These are phyloP conservation scores for Plectranthus barbatus DNA, from an alignment of 257 asterid genomes.

Conservation along the genomic window DNA sequence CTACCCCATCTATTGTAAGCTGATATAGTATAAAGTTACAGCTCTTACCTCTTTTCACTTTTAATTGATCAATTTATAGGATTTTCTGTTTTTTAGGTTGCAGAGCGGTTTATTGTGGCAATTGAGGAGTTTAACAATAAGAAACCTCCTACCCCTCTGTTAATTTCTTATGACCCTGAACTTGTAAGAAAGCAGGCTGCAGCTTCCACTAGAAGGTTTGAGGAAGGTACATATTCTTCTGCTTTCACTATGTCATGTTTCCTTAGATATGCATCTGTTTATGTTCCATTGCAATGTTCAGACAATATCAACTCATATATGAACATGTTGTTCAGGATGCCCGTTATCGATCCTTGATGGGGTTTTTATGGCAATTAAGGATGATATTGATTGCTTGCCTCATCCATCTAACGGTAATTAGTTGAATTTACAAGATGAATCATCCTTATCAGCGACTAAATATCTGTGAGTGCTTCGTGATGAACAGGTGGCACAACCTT, in stretches of 20 bases:
- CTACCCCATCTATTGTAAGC: constrained; percentile 80
- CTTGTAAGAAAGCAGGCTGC: constrained; percentile 89
- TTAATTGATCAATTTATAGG: neutral
- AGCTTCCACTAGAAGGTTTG: constrained; percentile 85
- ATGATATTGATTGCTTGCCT: constrained; percentile 89
- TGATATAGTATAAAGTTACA: constrained; percentile 12
- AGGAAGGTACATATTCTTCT: constrained; percentile 52
- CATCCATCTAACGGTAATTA: constrained; percentile 69
- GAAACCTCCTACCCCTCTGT: constrained; percentile 61
- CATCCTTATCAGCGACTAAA: constrained; percentile 4
- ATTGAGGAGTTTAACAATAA: constrained; percentile 66
- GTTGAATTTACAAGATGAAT: constrained; percentile 9
- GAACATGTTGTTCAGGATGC: constrained; percentile 48
- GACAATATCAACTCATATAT: constrained; percentile 14
- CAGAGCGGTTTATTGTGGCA: constrained; percentile 81
- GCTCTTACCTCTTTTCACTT: constrained; percentile 3
- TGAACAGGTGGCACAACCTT: constrained; percentile 85
- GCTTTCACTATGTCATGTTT: neutral
- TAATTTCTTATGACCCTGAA: constrained; percentile 75
- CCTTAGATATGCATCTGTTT: neutral
- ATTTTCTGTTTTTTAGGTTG: constrained; percentile 43
- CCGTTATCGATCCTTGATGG: constrained; percentile 91
- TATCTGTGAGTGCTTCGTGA: constrained; percentile 13
- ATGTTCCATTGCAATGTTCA: neutral
- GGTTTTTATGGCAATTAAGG: constrained; percentile 84